A percentile compares a stretch with the other conserved stretches of the same genome.
These are phyloP conservation scores for Starmerella floricola DNA, from an alignment of 805 yeast genomes.

Conservation along the genomic window DNA sequence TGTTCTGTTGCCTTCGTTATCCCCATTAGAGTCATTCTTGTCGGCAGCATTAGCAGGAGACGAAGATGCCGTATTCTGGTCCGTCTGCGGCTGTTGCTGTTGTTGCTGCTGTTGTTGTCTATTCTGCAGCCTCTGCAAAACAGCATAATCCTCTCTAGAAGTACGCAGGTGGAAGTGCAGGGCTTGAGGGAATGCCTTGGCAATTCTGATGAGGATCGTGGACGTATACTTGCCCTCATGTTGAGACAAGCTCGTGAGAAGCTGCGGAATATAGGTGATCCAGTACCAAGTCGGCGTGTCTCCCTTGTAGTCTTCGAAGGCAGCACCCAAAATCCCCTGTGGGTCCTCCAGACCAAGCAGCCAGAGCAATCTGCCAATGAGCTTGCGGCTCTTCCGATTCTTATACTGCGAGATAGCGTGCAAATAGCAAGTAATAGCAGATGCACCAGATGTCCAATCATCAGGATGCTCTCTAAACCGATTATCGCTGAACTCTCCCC, in stretches of 20 bases:
- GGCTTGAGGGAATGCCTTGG: constrained; percentile 95
- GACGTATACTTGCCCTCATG: constrained; percentile 84
- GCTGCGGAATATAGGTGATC: constrained; percentile 94
- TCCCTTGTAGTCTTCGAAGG: constrained; percentile 84
- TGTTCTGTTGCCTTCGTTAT: not conserved
- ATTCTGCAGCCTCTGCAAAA: constrained; percentile 48
- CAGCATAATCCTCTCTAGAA: constrained; percentile 85
- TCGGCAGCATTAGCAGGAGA: not conserved
- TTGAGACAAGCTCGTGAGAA: constrained; percentile 77
- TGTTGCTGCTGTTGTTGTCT: constrained; percentile 3
- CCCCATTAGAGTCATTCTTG: not conserved
- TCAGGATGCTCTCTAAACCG: constrained; percentile 72
- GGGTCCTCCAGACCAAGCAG: constrained; percentile 81
- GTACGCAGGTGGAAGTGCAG: constrained; percentile 91
- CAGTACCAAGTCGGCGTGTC: constrained; percentile 99
- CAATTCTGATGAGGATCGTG: constrained; percentile 77
- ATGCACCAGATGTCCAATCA: constrained; percentile 74
- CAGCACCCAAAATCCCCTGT: constrained; percentile 64
- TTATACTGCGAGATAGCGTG: constrained; percentile 97
- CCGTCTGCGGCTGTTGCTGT: not conserved
- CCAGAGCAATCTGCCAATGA: constrained; percentile 87
- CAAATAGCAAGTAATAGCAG: constrained; percentile 88
- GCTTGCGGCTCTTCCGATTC: constrained; percentile 76
- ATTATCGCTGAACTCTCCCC: constrained; percentile 93
- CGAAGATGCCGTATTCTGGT: not conserved